Conservation (phyloP, 2,329 filamentous ascomycete species). For the Calonectria henricotiae region DNA sequence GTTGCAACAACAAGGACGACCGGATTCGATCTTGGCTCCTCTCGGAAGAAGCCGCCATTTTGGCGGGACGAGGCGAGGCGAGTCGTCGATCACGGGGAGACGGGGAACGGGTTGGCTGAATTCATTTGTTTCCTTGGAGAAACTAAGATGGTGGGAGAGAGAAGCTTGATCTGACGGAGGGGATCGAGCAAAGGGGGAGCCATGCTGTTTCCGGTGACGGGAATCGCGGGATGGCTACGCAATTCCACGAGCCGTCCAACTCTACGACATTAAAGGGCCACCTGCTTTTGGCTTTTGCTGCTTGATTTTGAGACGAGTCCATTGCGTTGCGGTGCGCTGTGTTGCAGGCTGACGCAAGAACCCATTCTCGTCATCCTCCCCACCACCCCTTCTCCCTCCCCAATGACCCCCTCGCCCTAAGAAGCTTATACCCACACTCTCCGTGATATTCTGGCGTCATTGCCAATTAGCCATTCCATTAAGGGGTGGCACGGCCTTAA, state of each 20-base stretch:
- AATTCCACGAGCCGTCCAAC: constrained; percentile 20
- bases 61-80: constrained; percentile 37
- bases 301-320: neutral
- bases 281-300: neutral
- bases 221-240: constrained; percentile 32
- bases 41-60: constrained; percentile 1
- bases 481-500: constrained; percentile 10
- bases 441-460: constrained; percentile 3
- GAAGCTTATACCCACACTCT: constrained; percentile 8
- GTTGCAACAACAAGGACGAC: neutral
- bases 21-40: neutral
- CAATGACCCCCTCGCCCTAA: neutral
- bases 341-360: constrained; percentile 30
- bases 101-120: constrained; percentile 12
- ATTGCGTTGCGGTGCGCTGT: neutral
- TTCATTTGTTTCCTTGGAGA: constrained; percentile 7
- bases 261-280: constrained; percentile 3
- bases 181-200: neutral
- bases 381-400: neutral
- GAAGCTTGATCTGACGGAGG: neutral
- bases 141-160: neutral
- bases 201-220: constrained; percentile 33
- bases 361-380: constrained; percentile 13
- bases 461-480: constrained; percentile 6
- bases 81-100: constrained; percentile 22